These are phyloP conservation scores for Trichoderma orchidacearum DNA, from an alignment of 495 filamentous ascomycete species.

Conservation along the genomic window DNA sequence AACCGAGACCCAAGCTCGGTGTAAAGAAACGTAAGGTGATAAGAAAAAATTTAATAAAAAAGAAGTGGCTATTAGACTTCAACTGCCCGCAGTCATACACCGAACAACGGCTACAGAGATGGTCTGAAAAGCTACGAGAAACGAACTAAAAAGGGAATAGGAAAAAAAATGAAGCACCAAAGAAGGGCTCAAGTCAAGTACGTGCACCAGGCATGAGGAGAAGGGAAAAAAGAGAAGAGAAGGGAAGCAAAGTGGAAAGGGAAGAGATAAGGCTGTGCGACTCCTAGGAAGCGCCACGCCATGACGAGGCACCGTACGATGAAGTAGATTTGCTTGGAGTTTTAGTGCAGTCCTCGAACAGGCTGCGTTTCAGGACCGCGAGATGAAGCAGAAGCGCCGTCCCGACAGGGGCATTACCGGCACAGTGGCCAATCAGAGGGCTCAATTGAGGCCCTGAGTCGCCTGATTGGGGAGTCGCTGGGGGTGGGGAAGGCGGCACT, in stretches of 20 bases:
- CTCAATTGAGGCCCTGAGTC: background rate
- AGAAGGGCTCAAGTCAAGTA: slow-evolving; percentile 9
- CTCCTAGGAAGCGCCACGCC: no score
- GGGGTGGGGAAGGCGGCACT: background rate
- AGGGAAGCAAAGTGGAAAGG: slow-evolving; percentile 11
- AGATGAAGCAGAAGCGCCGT: background rate
- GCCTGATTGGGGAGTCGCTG: background rate
- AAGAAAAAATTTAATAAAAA: slow-evolving; percentile 12
- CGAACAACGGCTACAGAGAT: background rate
- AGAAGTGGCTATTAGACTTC: slow-evolving; percentile 7
- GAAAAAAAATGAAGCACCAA: slow-evolving; percentile 15
- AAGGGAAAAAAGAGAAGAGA: slow-evolving; percentile 9
- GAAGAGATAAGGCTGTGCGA: background rate
- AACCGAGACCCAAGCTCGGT: background rate
- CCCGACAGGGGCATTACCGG: background rate
- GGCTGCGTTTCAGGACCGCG: background rate
- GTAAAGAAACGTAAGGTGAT: slow-evolving; percentile 11
- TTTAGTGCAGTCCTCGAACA: background rate
- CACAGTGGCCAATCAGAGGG: background rate
- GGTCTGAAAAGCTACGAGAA: background rate
- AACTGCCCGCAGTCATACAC: background rate
- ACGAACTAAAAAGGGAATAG: slow-evolving; percentile 11
- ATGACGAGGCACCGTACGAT: no score
- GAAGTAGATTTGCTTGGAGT: no score
- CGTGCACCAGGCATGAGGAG: background rate